Conservation (phyloP, 768 basidiomycete species). For the Boletus rubescentipes region DNA sequence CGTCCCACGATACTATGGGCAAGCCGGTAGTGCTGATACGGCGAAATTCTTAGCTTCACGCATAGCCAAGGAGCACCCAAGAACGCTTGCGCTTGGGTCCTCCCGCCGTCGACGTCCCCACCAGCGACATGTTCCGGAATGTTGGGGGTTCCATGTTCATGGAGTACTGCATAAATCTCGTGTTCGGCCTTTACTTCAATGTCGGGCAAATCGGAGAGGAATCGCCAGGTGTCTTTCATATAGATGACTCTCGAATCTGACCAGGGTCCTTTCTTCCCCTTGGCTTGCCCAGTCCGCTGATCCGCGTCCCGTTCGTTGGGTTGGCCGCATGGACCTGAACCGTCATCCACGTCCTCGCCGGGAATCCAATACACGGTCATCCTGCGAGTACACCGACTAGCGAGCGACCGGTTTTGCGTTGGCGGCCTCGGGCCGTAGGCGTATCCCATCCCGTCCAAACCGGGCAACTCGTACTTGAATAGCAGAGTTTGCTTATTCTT, state of each 20-base stretch:
- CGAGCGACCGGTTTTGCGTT: neutral
- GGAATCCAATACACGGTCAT: neutral
- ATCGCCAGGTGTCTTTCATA: conserved; percentile 10
- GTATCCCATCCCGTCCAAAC: neutral
- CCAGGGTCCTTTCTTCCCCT: neutral
- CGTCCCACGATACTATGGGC: neutral
- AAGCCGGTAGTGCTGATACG: conserved; percentile 1
- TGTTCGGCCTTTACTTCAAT: neutral
- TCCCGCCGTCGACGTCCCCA: neutral
- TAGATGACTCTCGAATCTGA: neutral
- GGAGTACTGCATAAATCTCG: neutral
- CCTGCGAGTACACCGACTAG: neutral
- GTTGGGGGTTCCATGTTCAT: neutral
- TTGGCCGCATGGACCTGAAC: too few species aligned
- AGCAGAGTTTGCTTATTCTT: neutral
- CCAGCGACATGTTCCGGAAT: conserved; percentile 1
- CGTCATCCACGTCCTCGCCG: too few species aligned
- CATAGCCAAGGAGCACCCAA: neutral
- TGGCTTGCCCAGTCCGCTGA: neutral
- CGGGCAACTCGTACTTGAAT: neutral
- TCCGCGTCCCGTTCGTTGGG: too few species aligned
- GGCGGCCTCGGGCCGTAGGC: neutral
- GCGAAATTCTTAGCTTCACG: neutral
- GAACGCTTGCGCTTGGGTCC: neutral
- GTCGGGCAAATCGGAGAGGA: neutral